These are phyloP conservation scores for Hyaloscypha variabilis DNA, from an alignment of 495 filamentous ascomycete genomes.

Conservation along the genomic window DNA sequence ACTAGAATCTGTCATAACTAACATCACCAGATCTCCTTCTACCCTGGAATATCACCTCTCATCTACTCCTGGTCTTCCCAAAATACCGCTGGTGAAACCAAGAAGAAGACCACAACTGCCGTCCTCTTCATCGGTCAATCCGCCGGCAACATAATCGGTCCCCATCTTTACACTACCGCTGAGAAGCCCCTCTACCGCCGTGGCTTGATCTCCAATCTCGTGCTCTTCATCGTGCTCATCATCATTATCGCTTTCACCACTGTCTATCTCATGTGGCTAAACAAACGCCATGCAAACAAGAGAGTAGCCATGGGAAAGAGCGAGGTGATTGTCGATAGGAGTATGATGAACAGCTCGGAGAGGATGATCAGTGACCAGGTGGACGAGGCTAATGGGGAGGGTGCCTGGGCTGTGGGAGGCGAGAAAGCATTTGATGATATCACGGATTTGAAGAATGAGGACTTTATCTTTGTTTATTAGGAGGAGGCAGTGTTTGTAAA, in stretches of 20 bases:
- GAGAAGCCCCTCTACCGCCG: slow-evolving; percentile 57
- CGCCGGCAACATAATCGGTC: slow-evolving; percentile 49
- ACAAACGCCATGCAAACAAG: slow-evolving; percentile 51
- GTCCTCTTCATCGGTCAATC: slow-evolving; percentile 60
- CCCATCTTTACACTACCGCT: slow-evolving; percentile 41
- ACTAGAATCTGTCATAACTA: slow-evolving; percentile 15
- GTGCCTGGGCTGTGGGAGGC: not conserved
- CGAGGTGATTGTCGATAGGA: slow-evolving; percentile 29
- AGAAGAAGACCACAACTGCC: slow-evolving; percentile 61
- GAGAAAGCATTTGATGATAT: slow-evolving; percentile 49
- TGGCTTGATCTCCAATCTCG: slow-evolving; percentile 53
- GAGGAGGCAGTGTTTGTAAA: no score
- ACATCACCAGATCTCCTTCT: slow-evolving; percentile 53
- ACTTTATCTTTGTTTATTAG: slow-evolving; percentile 52
- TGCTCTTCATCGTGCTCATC: slow-evolving; percentile 56
- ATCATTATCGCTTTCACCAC: slow-evolving; percentile 39
- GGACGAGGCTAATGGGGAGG: slow-evolving; percentile 28
- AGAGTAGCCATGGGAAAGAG: slow-evolving; percentile 54
- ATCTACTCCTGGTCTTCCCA: slow-evolving; percentile 65
- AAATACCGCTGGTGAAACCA: slow-evolving; percentile 67
- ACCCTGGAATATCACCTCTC: slow-evolving; percentile 61
- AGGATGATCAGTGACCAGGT: slow-evolving; percentile 4
- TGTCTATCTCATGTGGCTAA: slow-evolving; percentile 49
- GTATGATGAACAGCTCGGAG: slow-evolving; percentile 30
- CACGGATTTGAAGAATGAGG: slow-evolving; percentile 49